Conservation (phyloP, 352 stramenopile species). For the Globisporangium echinulatum region DNA sequence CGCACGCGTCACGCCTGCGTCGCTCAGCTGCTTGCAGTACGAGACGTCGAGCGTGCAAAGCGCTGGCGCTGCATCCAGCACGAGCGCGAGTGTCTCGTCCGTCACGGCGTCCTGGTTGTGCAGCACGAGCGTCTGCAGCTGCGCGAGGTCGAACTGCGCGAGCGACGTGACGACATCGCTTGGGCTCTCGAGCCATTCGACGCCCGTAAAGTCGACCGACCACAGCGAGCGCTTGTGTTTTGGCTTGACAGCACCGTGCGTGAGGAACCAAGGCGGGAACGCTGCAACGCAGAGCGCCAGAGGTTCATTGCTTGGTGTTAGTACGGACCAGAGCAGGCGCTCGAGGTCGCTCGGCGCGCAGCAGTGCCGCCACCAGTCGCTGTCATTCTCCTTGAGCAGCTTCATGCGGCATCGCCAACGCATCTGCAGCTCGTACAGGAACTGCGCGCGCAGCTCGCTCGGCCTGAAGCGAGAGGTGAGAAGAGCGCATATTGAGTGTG, state of each 20-base stretch:
- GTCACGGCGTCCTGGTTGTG: conserved; percentile 5
- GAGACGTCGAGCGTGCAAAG: conserved; percentile 6
- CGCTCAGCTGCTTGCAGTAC: conserved; percentile 7
- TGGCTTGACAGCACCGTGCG: neutral
- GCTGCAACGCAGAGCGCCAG: conserved; percentile 3
- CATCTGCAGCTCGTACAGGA: conserved; percentile 3
- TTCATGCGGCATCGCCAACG: conserved; percentile 1
- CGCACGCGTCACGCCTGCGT: neutral
- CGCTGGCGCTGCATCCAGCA: conserved; percentile 1
- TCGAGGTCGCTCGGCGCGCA: neutral
- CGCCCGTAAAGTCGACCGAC: conserved; percentile 4
- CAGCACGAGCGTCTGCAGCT: conserved; percentile 4
- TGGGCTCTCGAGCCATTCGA: conserved; percentile 8
- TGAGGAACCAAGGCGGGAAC: conserved; percentile 9
- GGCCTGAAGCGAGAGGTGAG: neutral
- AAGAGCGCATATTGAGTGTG: neutral
- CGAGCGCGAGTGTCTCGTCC: conserved; percentile 3
- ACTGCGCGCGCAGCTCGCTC: conserved; percentile 2
- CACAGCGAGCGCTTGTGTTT: neutral
- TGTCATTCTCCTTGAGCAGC: conserved; percentile 1
- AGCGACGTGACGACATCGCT: neutral
- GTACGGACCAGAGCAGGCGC: conserved; percentile 1
- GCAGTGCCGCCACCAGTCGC: conserved; percentile 3
- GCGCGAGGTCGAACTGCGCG: neutral
- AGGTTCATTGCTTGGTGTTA: neutral